Base-by-base conservation (phyloP, 2,329 filamentous ascomycete species). In the Diaporthe australafricana region DNA sequence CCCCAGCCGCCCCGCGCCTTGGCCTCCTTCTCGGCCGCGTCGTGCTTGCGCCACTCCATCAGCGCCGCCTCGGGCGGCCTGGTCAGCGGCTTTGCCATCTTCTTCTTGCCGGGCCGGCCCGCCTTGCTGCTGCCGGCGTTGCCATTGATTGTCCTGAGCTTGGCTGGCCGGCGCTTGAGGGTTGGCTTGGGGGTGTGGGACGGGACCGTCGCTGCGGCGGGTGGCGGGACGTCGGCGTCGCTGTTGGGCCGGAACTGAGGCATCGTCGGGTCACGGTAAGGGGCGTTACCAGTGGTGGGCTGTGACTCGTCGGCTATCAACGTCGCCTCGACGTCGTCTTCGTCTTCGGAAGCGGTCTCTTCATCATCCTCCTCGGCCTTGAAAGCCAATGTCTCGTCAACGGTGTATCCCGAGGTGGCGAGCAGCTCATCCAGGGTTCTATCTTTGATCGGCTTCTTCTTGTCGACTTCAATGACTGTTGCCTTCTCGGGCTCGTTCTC, bases 1-100 rank as follows among this genome's bases (percentile, higher is more conserved):
- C 94, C 96, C 82, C 91, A 93, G 0, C 95, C 95, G n/a, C 93
- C 94, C 32, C 94, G 87, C 71, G 87, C 84, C 70, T 86, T 86
- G 2, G 94, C 92, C 79, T 95, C 91, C 47, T 87, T 83, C 78
- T 96, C 93, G 0, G 92, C 88, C 20, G 87, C 79, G 75, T 92
- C 90, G 9, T 95, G 84, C 35, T 81, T 79, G 77, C 87, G 89
- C 86, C 86, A 90, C 35, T 82, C 77, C 32, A 83, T 75, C 20
- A 90, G 79, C 38, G 79, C 84, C 12, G 77, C 74, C 68, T 76
- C 80, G 22, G 80, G 71, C 32, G 72, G 72, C 45, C 70, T 48
- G 17, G 50, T 72, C 65, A 69, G 52, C 22, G 65, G 72, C 45
- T 55, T 70, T 38, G 42, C 30, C 3, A 20, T 42, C 83, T 76